Base-by-base conservation (phyloP, 345 rosid species). In the Aquilaria yunnanensis region DNA sequence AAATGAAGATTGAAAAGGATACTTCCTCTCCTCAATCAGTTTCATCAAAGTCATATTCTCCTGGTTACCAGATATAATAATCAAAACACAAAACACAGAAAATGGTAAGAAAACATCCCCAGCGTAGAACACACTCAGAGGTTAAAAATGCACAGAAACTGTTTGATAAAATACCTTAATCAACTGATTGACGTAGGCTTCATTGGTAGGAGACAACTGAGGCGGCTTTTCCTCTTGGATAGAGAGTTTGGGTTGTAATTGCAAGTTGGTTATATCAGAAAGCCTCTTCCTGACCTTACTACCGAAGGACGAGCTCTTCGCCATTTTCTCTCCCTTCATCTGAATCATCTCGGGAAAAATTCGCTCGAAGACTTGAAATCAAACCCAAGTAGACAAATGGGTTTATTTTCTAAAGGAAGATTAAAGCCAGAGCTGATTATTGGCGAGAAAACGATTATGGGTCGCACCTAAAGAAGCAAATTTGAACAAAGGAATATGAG, bases 1-100 rank as follows among this genome's bases (percentile, higher is more conserved):
- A 51, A n/a, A 10, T 51, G 14, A 1, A 13, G 29, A 51, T 29
- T 51, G 14, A 10, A 46, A 80, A 81, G 83, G 92, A 92, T 86
- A 86, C 90, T 92, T 79, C 67, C 82, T 83, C 62, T 88, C 86
- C 56, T 82, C 90, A 47, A 85, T 57, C 61, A 89, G 79, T 67
- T 85, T 83, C 80, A 79, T 62, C 77, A 92, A 62, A 47, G 76
- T 56, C 67, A 62, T 37, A 29, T 82, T 92, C 65, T 92, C 98
- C 96, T 86, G 81, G 37, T 75, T 58, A 66, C 65, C 51, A 60
- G 5, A 12, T 4, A 55, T 11, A 67, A 16, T 16, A 16, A 16
- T 8, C 2, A 53, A 16, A 56, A 46, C 3, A 65, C n/a, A 30
- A 51, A n/a, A 16, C 30, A 10, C 16, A 33, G 54, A 12, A 12